phyloP scores from a whole-genome alignment of 805 yeast species.

The Candida nanaspora region DNA sequence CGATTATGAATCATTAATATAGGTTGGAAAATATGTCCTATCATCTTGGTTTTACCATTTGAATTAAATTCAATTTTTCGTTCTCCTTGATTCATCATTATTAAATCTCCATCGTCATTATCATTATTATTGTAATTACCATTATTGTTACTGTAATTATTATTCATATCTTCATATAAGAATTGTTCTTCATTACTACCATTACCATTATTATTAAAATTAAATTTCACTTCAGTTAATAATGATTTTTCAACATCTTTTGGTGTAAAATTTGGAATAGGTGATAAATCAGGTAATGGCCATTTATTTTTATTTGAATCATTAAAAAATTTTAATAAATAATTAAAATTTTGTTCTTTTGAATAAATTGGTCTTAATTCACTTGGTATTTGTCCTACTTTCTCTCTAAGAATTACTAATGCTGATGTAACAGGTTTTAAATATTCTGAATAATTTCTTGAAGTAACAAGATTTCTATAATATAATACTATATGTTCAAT shows the following conservation, averaged over 20 bases:
- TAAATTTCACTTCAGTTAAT: slow-evolving; percentile 66
- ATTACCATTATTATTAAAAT: slow-evolving; percentile 43
- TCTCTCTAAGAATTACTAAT: slow-evolving; percentile 71
- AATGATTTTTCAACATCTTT: slow-evolving; percentile 75
- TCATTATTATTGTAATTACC: slow-evolving; percentile 1
- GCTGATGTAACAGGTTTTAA: slow-evolving; percentile 73
- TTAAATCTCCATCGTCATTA: background rate
- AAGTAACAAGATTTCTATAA: slow-evolving; percentile 28
- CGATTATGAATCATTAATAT: slow-evolving; percentile 8
- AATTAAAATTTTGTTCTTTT: slow-evolving; percentile 55
- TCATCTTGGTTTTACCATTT: slow-evolving; percentile 21
- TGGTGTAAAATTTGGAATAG: slow-evolving; percentile 54
- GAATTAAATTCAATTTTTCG: slow-evolving; percentile 17
- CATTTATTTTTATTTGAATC: slow-evolving; percentile 36
- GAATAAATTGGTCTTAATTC: slow-evolving; percentile 70
- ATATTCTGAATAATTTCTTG: slow-evolving; percentile 33
- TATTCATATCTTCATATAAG: slow-evolving; percentile 19
- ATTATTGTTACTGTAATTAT: background rate
- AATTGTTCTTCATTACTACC: too few relatives aligned
- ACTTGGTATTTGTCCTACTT: slow-evolving; percentile 76
- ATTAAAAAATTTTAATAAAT: slow-evolving; percentile 52
- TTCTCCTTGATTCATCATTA: background rate
- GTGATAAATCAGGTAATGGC: slow-evolving; percentile 74
- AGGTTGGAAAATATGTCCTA: slow-evolving; percentile 22
- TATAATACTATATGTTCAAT: slow-evolving; percentile 71